A percentile compares a stretch with the other conserved stretches of the same genome.
These are phyloP conservation scores for Pythium periplocum DNA, from an alignment of 352 stramenopile species.

Conservation along the genomic window DNA sequence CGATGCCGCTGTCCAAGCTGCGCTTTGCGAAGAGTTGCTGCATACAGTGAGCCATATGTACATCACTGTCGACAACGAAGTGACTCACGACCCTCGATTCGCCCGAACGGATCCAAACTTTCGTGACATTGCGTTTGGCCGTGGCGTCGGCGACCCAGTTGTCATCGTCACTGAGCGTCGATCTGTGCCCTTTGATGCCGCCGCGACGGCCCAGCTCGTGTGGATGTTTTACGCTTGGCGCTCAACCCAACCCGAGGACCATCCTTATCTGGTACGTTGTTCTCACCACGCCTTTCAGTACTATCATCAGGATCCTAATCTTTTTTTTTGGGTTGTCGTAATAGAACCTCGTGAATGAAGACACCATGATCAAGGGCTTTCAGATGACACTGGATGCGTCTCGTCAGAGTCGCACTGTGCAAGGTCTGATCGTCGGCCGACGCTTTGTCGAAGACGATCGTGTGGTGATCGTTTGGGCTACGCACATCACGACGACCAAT, in stretches of 20 bases:
- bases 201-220: background rate
- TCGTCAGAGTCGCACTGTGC: background rate
- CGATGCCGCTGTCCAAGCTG: slow-evolving; percentile 4
- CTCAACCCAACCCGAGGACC: background rate
- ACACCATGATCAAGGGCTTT: slow-evolving; percentile 13
- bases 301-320: background rate
- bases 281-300: no score
- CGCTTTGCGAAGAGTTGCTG: slow-evolving; percentile 3
- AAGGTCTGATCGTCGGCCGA: slow-evolving; percentile 11
- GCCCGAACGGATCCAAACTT: background rate
- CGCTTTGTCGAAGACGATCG: slow-evolving; percentile 3
- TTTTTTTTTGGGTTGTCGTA: slow-evolving; percentile 1
- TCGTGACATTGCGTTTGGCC: background rate
- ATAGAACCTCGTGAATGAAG: background rate
- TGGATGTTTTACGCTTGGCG: slow-evolving; percentile 7
- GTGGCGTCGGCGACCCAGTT: background rate
- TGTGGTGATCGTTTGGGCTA: slow-evolving; percentile 4
- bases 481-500: slow-evolving; percentile 2
- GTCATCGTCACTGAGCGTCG: slow-evolving; percentile 4
- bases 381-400: background rate
- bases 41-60: slow-evolving; percentile 2
- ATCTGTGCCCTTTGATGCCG: slow-evolving; percentile 5
- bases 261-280: no score
- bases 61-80: slow-evolving; percentile 1
- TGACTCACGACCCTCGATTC: slow-evolving; percentile 1